Conservation (phyloP, 2,329 filamentous ascomycete genomes). For the Teratosphaeria zuluensis region DNA sequence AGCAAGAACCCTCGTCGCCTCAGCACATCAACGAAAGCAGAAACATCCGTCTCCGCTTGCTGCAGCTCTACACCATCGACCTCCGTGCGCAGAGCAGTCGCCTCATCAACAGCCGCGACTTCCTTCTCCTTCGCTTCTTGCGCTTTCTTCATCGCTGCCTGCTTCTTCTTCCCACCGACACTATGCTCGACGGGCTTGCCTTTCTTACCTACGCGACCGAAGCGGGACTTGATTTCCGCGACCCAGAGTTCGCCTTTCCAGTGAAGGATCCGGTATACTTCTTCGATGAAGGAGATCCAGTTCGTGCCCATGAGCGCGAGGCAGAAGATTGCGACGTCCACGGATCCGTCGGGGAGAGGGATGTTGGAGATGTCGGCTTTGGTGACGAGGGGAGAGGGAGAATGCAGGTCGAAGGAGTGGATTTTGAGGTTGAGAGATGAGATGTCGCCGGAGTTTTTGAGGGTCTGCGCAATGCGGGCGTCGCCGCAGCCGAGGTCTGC, state of each 20-base stretch:
- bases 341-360: conserved; percentile 62
- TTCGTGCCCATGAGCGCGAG: conserved; percentile 98
- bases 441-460: conserved; percentile 47
- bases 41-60: conserved; percentile 71
- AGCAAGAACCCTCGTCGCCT: conserved; percentile 75
- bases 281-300: conserved; percentile 93
- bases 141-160: conserved; percentile 26
- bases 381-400: conserved; percentile 65
- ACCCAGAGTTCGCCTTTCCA: conserved; percentile 97
- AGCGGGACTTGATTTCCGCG: conserved; percentile 91
- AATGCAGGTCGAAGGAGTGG: conserved; percentile 78
- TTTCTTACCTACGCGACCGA: conserved; percentile 50
- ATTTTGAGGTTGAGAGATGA: conserved; percentile 64
- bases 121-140: conserved; percentile 39
- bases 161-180: conserved; percentile 54
- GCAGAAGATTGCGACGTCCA: conserved; percentile 89
- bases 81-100: conserved; percentile 51
- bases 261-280: conserved; percentile 82
- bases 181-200: conserved; percentile 53
- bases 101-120: conserved; percentile 45
- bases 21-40: conserved; percentile 76
- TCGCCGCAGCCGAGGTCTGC: conserved; percentile 93
- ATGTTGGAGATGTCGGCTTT: conserved; percentile 81
- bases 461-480: conserved; percentile 63
- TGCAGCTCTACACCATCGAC: conserved; percentile 58